phyloP scores from a whole-genome alignment of 2,329 filamentous ascomycete genomes.

The Fusarium verticillioides region DNA sequence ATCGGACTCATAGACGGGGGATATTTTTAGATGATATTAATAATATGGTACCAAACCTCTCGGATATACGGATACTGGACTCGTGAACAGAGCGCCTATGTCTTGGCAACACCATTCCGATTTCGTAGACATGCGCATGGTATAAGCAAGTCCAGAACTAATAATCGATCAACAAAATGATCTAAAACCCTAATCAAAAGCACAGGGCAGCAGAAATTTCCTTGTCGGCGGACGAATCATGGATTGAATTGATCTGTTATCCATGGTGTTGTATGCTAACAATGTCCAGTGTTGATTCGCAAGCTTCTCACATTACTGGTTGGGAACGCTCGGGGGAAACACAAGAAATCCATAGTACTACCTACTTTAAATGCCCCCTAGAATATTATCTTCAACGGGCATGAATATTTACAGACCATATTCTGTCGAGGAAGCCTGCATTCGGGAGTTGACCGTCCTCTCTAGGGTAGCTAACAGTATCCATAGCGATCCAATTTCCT shows the following conservation, averaged over 20 bases:
- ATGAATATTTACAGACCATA: too few species aligned
- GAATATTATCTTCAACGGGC: rapidly evolving
- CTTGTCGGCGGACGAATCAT: rapidly evolving
- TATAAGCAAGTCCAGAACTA: rapidly evolving
- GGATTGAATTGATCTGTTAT: rapidly evolving
- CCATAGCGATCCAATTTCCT: background rate
- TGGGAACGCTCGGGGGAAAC: rapidly evolving
- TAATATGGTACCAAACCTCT: background rate
- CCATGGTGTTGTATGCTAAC: rapidly evolving
- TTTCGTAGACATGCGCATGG: rapidly evolving
- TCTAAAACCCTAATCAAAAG: background rate
- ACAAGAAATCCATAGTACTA: rapidly evolving
- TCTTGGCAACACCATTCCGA: rapidly evolving
- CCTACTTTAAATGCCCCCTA: rapidly evolving
- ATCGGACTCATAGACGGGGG: too few species aligned
- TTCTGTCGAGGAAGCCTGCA: too few species aligned
- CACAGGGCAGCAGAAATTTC: rapidly evolving
- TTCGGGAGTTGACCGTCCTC: background rate
- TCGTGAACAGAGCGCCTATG: background rate
- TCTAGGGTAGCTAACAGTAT: background rate
- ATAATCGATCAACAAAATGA: too few species aligned
- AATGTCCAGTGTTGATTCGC: rapidly evolving
- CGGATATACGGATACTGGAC: background rate
- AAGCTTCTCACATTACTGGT: background rate
- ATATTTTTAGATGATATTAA: background rate